Percentiles rank a stretch among this genome's conserved stretches.
Conservation (phyloP, 768 basidiomycete genomes). For the Austroboletus eburneus region DNA sequence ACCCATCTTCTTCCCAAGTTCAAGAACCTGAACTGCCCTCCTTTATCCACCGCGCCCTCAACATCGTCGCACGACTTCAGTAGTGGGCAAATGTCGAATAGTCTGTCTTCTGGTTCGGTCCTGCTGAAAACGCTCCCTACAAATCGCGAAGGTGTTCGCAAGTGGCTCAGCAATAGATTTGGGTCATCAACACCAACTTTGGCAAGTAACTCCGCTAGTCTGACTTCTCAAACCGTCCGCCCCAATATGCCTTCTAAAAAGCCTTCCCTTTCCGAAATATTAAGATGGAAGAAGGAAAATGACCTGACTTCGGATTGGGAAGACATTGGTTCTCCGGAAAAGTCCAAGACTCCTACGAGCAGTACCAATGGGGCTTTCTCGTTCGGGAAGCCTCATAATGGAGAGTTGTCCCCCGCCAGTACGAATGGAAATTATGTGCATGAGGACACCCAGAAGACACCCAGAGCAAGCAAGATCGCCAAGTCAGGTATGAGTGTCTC, state of each 20-base stretch:
- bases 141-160: slow-evolving; percentile 73
- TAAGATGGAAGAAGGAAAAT: slow-evolving; percentile 51
- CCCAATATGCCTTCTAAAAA: slow-evolving; percentile 50
- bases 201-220: slow-evolving; percentile 32
- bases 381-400: slow-evolving; percentile 22
- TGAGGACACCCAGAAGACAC: slow-evolving; percentile 32
- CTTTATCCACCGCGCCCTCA: slow-evolving; percentile 40
- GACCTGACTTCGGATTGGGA: slow-evolving; percentile 64
- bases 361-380: slow-evolving; percentile 35
- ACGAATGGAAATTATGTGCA: slow-evolving; percentile 25
- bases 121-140: slow-evolving; percentile 54
- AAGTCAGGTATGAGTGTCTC: slow-evolving; percentile 22
- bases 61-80: slow-evolving; percentile 50
- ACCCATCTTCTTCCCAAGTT: slow-evolving; percentile 57
- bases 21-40: slow-evolving; percentile 37
- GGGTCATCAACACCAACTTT: slow-evolving; percentile 40
- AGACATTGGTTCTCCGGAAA: slow-evolving; percentile 44
- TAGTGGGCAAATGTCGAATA: slow-evolving; percentile 22
- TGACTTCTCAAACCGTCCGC: slow-evolving; percentile 31
- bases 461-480: slow-evolving; percentile 33
- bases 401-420: slow-evolving; percentile 28
- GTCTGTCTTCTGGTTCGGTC: slow-evolving; percentile 34
- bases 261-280: slow-evolving; percentile 63
- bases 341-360: slow-evolving; percentile 48
- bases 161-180: slow-evolving; percentile 68